Conservation (phyloP, 2,329 filamentous ascomycete species). For the Cytospora piceicola region DNA sequence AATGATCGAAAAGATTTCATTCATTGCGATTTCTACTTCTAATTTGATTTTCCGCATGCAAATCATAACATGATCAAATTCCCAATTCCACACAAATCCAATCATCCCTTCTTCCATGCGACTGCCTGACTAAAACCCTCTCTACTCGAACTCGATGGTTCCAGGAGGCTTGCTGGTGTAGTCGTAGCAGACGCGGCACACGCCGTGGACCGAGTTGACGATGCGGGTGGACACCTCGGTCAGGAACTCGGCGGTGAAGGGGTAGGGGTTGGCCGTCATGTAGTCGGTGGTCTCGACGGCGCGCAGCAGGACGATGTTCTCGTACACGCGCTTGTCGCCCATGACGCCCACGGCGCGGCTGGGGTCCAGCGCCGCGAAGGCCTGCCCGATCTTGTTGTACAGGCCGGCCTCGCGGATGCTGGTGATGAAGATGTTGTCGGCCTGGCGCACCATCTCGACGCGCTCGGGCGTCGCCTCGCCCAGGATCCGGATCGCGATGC, state of each 20-base stretch:
- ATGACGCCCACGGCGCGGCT: constrained; percentile 47
- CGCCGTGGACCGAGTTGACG: constrained; percentile 75
- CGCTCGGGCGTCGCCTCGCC: constrained; percentile 82
- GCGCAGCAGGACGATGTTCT: constrained; percentile 46
- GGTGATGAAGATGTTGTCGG: constrained; percentile 77
- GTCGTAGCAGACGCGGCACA: constrained; percentile 73
- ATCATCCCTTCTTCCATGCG: background rate
- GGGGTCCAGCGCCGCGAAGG: constrained; percentile 51
- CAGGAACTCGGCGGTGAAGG: constrained; percentile 48
- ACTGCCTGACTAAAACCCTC: background rate
- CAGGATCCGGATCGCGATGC: constrained; percentile 76
- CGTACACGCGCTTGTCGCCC: constrained; percentile 68
- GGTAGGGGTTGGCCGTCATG: constrained; percentile 75
- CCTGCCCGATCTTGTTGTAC: constrained; percentile 64
- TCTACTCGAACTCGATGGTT: constrained; percentile 75
- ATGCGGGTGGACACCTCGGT: constrained; percentile 69
- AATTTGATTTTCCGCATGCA: background rate
- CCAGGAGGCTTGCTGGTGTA: constrained; percentile 68
- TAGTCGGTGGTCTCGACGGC: constrained; percentile 62
- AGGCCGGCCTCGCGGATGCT: constrained; percentile 74
- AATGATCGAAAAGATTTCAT: background rate
- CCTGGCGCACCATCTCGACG: constrained; percentile 77
- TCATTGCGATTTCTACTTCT: constrained; percentile 23
- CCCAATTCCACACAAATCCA: background rate
- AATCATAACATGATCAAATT: background rate